These are phyloP conservation scores for Botrytis medusae DNA, from an alignment of 2,329 filamentous ascomycete species.

Conservation along the genomic window DNA sequence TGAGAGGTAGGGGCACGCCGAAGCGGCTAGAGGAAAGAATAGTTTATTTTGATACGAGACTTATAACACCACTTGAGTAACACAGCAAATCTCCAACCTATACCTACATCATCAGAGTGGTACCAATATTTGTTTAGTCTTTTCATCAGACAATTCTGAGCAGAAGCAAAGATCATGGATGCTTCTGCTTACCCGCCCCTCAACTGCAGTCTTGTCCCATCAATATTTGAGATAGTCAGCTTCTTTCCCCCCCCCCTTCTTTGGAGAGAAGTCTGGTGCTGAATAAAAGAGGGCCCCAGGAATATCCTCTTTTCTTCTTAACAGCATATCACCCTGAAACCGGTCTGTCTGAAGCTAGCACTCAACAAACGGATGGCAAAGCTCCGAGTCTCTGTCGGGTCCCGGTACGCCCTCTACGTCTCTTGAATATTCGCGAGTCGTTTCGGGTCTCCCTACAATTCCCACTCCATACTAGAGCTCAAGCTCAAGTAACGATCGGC, in stretches of 20 bases:
- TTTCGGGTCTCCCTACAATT: not conserved
- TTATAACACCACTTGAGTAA: not conserved
- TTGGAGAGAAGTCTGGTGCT: not conserved
- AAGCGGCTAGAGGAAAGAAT: not conserved
- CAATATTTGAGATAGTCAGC: not conserved
- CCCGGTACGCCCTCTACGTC: slow-evolving; percentile 43
- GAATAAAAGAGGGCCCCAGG: not conserved
- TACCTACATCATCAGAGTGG: not conserved
- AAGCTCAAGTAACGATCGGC: not conserved
- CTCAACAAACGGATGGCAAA: slow-evolving; percentile 43
- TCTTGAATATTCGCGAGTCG: slow-evolving; percentile 45
- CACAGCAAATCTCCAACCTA: not conserved
- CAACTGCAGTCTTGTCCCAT: not conserved
- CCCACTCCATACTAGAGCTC: not conserved
- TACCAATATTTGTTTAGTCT: not conserved
- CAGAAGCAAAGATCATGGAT: not conserved
- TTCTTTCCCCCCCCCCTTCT: not conserved
- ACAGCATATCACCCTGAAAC: not conserved
- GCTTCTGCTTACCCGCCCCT: not conserved
- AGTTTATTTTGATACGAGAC: not conserved
- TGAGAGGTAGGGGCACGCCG: not conserved
- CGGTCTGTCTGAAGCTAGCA: slow-evolving; percentile 42
- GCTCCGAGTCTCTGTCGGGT: slow-evolving; percentile 43
- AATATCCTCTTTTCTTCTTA: not conserved
- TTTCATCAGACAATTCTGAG: not conserved